Base-by-base conservation (phyloP, 2,329 filamentous ascomycete species). In the Verticillium longisporum region DNA sequence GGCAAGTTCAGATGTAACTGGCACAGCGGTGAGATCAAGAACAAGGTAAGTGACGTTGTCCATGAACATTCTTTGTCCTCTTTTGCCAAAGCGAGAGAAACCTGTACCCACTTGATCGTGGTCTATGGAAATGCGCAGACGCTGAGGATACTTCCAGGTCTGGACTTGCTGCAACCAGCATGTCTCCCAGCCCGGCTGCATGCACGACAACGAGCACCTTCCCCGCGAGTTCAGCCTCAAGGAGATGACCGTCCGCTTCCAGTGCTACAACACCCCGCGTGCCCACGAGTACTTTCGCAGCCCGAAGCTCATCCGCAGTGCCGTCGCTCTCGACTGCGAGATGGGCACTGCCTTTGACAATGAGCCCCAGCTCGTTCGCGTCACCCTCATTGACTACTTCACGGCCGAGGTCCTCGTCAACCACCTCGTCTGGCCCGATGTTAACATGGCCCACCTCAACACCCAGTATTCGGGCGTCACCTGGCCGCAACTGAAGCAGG, bases 321-420 rank as follows among this genome's bases (percentile, higher is more conserved):
- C 67, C 2, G 75, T 85, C 3, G 80, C 77, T 0, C 70, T 86
- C 3, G 82, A 84, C 63, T 85, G 83, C 63, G 82, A 85, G 64
- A 84, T 85, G 80, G 82, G 82, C 15, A 75, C 72, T 0, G 71
- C 78, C 1, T 64, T 66, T 9, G 70, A 70, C 5, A 76, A 78
- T 6, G 80, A 84, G 10, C 68, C 71, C 0, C 81, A 84, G 63
- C 70, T 85, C 7, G 82, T 86, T 61, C 80, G 82, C 3, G 53
- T 86, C 1, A 79, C 78, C 0, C 67, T 78, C 1, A 66, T 85
- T 32, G 82, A 84, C 66, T 82, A 80, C 66, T 82, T 83, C 66
- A 76, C 78, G 0, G 73, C 76, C 3, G 66, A 75, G 14, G 66
- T 79, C 11, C 75, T 86, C 1, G 67, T 86, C 34, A 78, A 86